Evolutionary conservation across 805 yeast genomes (phyloP).

Genomic region (Candida pini): DNA sequence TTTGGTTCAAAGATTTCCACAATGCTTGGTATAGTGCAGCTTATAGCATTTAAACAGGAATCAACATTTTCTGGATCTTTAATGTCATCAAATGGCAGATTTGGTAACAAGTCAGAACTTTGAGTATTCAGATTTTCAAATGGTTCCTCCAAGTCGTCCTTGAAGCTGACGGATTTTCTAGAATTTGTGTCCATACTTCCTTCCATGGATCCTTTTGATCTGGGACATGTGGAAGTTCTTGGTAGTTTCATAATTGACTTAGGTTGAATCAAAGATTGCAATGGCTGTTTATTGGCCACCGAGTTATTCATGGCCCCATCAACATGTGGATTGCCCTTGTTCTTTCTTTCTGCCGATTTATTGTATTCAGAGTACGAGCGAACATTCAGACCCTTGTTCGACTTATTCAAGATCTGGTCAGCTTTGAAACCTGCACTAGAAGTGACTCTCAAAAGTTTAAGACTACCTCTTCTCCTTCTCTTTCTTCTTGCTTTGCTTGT

Average conservation of each 20-base stretch:
- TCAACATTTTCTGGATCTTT: no score
- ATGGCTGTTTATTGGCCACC: constrained; percentile 1
- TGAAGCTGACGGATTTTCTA: constrained; percentile 16
- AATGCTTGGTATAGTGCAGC: not conserved
- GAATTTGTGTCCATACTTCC: constrained; percentile 8
- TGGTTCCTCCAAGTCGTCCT: constrained; percentile 10
- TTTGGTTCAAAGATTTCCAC: constrained; percentile 16
- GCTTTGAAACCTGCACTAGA: no score
- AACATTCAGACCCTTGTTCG: no score
- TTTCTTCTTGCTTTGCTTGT: constrained; percentile 8
- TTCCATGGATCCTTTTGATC: not conserved
- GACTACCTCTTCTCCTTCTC: constrained; percentile 14
- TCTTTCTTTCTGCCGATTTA: no score
- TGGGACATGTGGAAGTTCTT: constrained; percentile 1
- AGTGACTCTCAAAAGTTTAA: constrained; percentile 6
- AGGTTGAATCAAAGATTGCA: not conserved
- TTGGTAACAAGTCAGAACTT: no score
- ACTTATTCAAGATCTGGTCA: no score
- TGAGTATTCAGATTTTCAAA: no score
- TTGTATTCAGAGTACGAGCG: no score
- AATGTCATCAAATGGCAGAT: no score
- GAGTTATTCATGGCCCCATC: no score
- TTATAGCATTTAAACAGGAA: no score
- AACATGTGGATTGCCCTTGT: no score
- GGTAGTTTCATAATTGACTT: constrained; percentile 16